A percentile compares a stretch with the other conserved stretches of the same genome.
Conservation (phyloP, 345 rosid genomes). For the Leavenworthia alabamica region DNA sequence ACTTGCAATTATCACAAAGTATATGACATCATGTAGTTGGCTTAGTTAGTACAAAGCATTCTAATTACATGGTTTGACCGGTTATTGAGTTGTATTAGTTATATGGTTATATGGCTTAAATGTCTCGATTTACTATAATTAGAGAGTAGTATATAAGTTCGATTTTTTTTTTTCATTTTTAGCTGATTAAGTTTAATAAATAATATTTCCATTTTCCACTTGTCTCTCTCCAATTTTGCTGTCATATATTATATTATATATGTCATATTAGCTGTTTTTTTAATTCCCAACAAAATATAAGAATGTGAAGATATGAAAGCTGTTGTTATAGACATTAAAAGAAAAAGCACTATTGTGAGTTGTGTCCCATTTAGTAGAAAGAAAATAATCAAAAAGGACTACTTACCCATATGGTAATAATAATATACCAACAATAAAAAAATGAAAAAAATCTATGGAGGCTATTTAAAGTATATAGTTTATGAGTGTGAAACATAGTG, state of each 20-base stretch:
- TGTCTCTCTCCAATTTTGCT: background rate
- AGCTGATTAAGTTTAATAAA: too few species aligned
- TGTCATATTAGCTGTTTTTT: background rate
- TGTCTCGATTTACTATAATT: too few species aligned
- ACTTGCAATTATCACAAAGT: background rate
- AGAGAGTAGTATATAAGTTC: too few species aligned
- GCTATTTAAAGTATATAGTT: background rate
- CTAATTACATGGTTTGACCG: too few species aligned
- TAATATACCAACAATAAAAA: background rate
- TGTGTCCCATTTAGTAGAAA: background rate
- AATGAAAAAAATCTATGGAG: background rate
- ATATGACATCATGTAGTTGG: background rate
- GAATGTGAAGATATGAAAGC: constrained; percentile 5
- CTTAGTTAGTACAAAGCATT: background rate
- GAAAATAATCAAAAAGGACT: background rate
- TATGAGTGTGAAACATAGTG: constrained; percentile 9
- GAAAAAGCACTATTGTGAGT: background rate
- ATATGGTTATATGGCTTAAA: too few species aligned
- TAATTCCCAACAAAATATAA: background rate
- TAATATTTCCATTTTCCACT: background rate
- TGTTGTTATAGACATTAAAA: constrained; percentile 13
- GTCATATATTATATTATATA: background rate
- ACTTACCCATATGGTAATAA: background rate
- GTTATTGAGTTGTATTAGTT: too few species aligned
- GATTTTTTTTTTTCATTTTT: too few species aligned